Base-by-base conservation (phyloP, 208 protist species). In the Acanthamoeba healyi region DNA sequence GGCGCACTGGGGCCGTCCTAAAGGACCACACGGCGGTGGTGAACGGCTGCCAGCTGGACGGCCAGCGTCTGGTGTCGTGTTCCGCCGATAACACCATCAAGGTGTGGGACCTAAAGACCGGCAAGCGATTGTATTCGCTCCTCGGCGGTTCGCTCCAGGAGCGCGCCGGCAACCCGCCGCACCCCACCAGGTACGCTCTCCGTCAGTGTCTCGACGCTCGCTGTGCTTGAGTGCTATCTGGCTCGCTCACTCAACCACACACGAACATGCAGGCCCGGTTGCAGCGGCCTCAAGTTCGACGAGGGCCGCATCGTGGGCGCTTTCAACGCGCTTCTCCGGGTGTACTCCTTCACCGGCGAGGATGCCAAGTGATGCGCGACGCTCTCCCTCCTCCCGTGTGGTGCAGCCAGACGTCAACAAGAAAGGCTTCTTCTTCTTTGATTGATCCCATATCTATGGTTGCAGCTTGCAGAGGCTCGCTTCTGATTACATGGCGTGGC, bases 21-120 rank as follows among this genome's bases (percentile, higher is more conserved):
- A 24, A 54, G 6, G 88, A 93, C 44, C 88, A 93, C 42, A 93
- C 88, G 34, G 88, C 65, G 15, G 46, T 40, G 32, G 88, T 93
- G 19, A 74, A 93, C 44, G 67, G 38, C 42, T 72, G 56, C 67
- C 88, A 93, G 46, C 49, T 81, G 3, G 88, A 93, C 36, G 88
- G 88, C 1, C 88, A 93, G 42, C 38, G 49, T 4, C 42, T 93
- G 40, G 88, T 93, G 19, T 44, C n/a, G 15, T 51, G 63, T 40
- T 93, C 88, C 15, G 88, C 88, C n/a, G 88, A 93, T 29, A 93
- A 93, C 88, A 93, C 88, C 32, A 19, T 93, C 63, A 93, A 93
- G 88, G 88, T 93, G 58, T 93, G 88, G 88, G 88, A 93, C 42
- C 65, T 81, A 9, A 81, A 93, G 67, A 93, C 56, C 15, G 63